Conservation (phyloP, 192 early-diverging fungal species). For the Allomyces javanicus region DNA sequence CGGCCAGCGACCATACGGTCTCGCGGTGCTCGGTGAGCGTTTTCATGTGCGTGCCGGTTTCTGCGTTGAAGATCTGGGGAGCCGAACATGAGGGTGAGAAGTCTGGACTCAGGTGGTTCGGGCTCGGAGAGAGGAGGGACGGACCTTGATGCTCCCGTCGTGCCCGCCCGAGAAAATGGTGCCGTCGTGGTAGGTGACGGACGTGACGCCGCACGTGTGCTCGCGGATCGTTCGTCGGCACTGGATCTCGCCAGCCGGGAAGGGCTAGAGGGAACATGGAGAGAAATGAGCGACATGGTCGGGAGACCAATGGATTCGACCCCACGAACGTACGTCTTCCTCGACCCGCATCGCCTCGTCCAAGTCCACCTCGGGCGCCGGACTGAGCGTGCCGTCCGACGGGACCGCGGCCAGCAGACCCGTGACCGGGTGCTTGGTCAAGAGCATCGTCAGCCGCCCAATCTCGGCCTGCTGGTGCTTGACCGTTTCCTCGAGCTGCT, state of each 20-base stretch:
- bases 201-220: constrained; percentile 31
- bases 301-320: too few species aligned
- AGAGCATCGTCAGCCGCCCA: constrained; percentile 11
- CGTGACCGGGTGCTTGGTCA: background rate
- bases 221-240: constrained; percentile 29
- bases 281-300: too few species aligned
- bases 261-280: constrained; percentile 8
- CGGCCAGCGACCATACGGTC: constrained; percentile 36
- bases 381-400: too few species aligned
- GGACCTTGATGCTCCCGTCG: constrained; percentile 30
- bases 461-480: constrained; percentile 6
- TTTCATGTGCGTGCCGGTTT: constrained; percentile 21
- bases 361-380: too few species aligned
- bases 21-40: constrained; percentile 23
- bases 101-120: too few species aligned
- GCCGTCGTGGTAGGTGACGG: constrained; percentile 22
- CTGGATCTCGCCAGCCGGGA: constrained; percentile 27
- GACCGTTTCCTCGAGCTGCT: constrained; percentile 15
- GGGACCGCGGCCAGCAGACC: too few species aligned
- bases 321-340: too few species aligned
- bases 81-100: too few species aligned
- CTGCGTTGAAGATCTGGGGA: constrained; percentile 21
- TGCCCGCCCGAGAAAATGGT: constrained; percentile 33
- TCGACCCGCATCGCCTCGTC: too few species aligned
- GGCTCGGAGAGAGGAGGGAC: background rate